Conservation (phyloP, 768 basidiomycete genomes). For the Leccinellum rugosiceps region DNA sequence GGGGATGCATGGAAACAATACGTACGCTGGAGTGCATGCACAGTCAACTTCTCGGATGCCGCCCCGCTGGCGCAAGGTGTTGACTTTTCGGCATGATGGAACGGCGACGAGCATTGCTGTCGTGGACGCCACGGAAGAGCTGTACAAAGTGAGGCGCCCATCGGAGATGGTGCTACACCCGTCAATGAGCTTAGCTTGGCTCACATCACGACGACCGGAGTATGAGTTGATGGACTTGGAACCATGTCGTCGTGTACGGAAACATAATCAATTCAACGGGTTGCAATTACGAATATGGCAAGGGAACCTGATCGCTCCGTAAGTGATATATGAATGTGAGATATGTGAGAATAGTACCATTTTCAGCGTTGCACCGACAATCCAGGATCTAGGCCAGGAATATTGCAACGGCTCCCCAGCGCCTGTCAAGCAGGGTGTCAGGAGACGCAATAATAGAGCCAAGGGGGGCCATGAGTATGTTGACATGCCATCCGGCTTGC, state of each 20-base stretch:
- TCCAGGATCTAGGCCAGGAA: constrained; percentile 26
- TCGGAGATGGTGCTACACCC: constrained; percentile 10
- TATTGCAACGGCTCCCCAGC: constrained; percentile 25
- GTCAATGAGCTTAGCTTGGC: constrained; percentile 21
- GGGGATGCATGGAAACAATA: constrained; percentile 99
- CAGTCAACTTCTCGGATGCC: constrained; percentile 88
- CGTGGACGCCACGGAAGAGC: constrained; percentile 2
- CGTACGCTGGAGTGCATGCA: constrained; percentile 88
- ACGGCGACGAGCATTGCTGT: constrained; percentile 6
- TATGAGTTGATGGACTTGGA: constrained; percentile 7
- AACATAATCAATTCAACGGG: constrained; percentile 9
- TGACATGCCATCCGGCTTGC: constrained; percentile 33
- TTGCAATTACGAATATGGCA: constrained; percentile 25
- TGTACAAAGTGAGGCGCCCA: constrained; percentile 4
- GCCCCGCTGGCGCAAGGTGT: constrained; percentile 94
- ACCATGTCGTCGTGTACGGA: constrained; percentile 7
- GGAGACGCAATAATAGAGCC: constrained; percentile 19
- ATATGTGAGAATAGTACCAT: constrained; percentile 9
- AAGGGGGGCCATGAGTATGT: constrained; percentile 29
- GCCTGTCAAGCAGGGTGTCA: constrained; percentile 33
- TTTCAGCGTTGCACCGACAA: constrained; percentile 28
- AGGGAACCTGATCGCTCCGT: constrained; percentile 25
- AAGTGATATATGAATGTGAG: constrained; percentile 37
- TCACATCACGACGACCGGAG: constrained; percentile 25
- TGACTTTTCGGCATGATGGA: constrained; percentile 56